Conservation (phyloP, 257 asterid species). For the Gentiana straminea region DNA sequence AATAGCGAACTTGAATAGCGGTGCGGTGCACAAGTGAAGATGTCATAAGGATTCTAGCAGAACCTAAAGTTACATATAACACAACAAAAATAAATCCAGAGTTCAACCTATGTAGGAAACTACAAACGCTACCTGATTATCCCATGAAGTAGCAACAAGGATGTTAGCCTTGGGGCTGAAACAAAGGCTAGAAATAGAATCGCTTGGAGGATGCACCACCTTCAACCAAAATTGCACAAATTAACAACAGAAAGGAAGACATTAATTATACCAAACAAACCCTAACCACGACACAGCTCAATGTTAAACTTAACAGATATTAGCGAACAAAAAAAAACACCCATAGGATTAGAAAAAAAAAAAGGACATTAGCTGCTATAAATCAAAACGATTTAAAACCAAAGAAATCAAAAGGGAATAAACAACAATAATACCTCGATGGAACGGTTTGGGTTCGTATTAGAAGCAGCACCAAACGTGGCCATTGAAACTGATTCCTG, state of each 20-base stretch:
- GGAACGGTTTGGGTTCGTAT: constrained; percentile 63
- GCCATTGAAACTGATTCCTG: constrained; percentile 32
- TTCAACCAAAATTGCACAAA: constrained; percentile 7
- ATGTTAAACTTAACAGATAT: neutral
- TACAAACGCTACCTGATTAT: constrained; percentile 59
- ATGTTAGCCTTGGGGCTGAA: constrained; percentile 84
- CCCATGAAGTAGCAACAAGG: constrained; percentile 88
- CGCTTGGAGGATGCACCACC: constrained; percentile 80
- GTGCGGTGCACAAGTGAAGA: too few relatives aligned
- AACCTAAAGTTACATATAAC: neutral
- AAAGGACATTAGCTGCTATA: neutral
- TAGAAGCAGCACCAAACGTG: constrained; percentile 39
- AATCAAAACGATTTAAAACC: neutral
- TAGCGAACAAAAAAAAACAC: neutral
- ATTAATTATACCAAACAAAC: neutral
- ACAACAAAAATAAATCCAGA: too few relatives aligned
- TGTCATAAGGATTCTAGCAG: neutral
- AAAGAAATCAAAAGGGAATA: neutral
- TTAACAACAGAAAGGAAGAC: neutral
- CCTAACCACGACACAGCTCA: neutral
- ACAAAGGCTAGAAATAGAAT: constrained; percentile 72
- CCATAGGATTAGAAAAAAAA: too few relatives aligned
- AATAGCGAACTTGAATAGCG: too few relatives aligned
- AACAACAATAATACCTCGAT: constrained; percentile 39
- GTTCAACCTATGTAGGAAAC: neutral